phyloP scores from a whole-genome alignment of 371 early-diverging fungal genomes.

The Cokeromyces recurvatus region DNA sequence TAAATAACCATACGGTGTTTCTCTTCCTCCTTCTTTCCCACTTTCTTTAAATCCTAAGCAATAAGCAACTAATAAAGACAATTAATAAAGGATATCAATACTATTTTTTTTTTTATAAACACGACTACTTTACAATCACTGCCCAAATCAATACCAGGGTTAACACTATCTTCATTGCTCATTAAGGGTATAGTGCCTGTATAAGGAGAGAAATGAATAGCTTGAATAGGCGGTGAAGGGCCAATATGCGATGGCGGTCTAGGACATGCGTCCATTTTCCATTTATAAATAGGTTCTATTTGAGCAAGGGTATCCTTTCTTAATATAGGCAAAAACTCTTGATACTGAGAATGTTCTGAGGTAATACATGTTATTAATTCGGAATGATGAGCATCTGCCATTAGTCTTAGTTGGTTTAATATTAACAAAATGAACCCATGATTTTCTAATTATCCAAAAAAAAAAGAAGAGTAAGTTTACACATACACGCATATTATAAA shows the following conservation, averaged over 20 bases:
- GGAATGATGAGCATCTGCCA: slow-evolving; percentile 25
- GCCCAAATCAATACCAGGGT: slow-evolving; percentile 31
- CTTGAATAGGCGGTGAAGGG: slow-evolving; percentile 39
- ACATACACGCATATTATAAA: too few relatives aligned
- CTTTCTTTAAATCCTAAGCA: slow-evolving; percentile 38
- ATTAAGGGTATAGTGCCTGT: slow-evolving; percentile 30
- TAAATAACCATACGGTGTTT: slow-evolving; percentile 22
- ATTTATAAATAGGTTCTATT: slow-evolving; percentile 20
- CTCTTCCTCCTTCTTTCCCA: slow-evolving; percentile 11
- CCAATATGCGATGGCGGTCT: slow-evolving; percentile 45
- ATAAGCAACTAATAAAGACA: slow-evolving; percentile 23
- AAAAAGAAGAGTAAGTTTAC: too few relatives aligned
- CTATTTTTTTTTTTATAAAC: background rate
- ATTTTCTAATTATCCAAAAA: slow-evolving; percentile 17
- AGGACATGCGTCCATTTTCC: slow-evolving; percentile 37
- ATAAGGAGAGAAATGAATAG: slow-evolving; percentile 31
- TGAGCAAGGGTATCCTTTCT: slow-evolving; percentile 39
- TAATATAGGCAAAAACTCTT: slow-evolving; percentile 29
- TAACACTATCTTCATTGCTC: slow-evolving; percentile 10
- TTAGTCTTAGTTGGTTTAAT: slow-evolving; percentile 35
- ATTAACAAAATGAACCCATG: slow-evolving; percentile 37
- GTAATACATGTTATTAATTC: slow-evolving; percentile 21
- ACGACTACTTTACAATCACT: slow-evolving; percentile 27
- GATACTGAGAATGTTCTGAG: slow-evolving; percentile 18
- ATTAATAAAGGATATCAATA: background rate